Base-by-base conservation (phyloP, 768 basidiomycete genomes). In the Tubosaeta brunneosetosa region DNA sequence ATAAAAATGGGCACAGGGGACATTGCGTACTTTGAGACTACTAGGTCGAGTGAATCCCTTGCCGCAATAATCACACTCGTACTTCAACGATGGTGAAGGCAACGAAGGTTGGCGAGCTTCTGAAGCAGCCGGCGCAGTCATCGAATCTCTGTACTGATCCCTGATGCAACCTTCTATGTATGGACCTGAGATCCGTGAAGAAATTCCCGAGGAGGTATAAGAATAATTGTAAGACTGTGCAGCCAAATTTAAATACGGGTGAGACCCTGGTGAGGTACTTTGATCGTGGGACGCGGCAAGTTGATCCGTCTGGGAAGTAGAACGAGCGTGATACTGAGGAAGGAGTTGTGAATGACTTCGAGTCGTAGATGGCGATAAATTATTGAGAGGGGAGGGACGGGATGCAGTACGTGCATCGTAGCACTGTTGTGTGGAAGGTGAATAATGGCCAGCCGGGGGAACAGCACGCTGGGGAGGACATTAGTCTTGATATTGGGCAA, bases 11-110 rank as follows among this genome's bases (percentile, higher is more conserved):
- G 4, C 31, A 22, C 5, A 6, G 29, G 19, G 37, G 53, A 46
- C 31, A 41, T 4, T 47, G 22, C 55, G 66, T 55, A 86, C 88
- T 80, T 82, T 89, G 61, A 91, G 77, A 70, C 88, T 91, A 56
- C 88, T 90, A 0, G 88, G 88, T 25, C 88, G 79, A 62, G 80
- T 90, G 70, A 91, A 91, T 17, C 83, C 82, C 66, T 91, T 91
- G 27, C 84, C 83, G 65, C 88, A 91, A 67, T 86, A 88, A 31
- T 66, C 71, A 62, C 88, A 91, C 59, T 88, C 86, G 62, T 91
- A 90, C 68, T 84, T 86, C 50, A 76, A 61, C 16, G 78, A 70
- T 43, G 74, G 50, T 53, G 52, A 57, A 19, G 66, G 17, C n/a
- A 54, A 17, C 10, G 69, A 53, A 11, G 60, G 42, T 34, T 58